Evolutionary conservation across 768 basidiomycete genomes (phyloP).

Genomic region (Russula lepida): DNA sequence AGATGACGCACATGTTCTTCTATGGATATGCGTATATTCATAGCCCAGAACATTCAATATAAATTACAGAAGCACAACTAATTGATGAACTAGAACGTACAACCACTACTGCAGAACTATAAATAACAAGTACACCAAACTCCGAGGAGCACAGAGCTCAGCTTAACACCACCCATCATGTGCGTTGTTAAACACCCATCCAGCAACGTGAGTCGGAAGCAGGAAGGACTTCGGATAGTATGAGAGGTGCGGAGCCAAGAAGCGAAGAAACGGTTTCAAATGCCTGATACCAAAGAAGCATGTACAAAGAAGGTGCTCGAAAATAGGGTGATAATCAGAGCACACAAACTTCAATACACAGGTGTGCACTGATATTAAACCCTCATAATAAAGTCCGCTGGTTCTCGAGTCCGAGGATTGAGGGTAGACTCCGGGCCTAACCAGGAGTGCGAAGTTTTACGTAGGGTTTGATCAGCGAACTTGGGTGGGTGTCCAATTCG

Average conservation of each 20-base stretch:
- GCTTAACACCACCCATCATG: background rate
- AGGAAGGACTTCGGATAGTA: background rate
- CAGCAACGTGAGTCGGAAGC: background rate
- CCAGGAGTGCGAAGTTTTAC: background rate
- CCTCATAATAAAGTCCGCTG: background rate
- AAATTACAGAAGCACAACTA: background rate
- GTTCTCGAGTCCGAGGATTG: background rate
- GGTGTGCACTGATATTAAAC: background rate
- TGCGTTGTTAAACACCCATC: background rate
- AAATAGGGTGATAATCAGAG: background rate
- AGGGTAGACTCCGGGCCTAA: background rate
- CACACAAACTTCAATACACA: background rate
- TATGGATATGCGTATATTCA: background rate
- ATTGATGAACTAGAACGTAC: background rate
- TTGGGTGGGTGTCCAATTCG: background rate
- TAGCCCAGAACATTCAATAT: background rate
- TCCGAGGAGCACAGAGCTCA: constrained; percentile 1
- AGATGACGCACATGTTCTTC: background rate
- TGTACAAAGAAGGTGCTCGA: background rate
- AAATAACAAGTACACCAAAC: constrained; percentile 5
- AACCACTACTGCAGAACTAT: background rate
- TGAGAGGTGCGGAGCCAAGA: background rate
- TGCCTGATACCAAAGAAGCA: background rate
- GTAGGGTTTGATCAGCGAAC: background rate
- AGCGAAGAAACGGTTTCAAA: background rate